Conservation (phyloP, 371 early-diverging fungal genomes). For the Coemansia sp. region DNA sequence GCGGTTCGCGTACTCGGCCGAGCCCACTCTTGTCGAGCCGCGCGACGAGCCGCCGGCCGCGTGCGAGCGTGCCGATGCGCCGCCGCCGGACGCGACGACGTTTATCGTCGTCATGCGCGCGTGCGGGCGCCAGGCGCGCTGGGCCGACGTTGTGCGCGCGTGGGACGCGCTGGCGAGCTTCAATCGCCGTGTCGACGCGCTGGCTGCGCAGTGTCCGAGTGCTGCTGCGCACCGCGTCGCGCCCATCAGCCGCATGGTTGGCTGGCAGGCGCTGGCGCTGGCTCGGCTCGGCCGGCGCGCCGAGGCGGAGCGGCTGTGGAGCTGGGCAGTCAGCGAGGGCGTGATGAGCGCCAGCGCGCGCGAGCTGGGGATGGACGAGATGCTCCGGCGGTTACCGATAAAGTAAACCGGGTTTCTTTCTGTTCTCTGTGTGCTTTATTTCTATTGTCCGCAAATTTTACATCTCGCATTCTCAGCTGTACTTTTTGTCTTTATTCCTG, state of each 20-base stretch:
- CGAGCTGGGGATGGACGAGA: conserved; percentile 9
- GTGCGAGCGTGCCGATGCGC: conserved; percentile 1
- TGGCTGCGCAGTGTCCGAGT: conserved; percentile 1
- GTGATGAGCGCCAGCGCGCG: conserved; percentile 6
- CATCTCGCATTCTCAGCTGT: neutral
- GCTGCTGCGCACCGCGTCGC: conserved; percentile 3
- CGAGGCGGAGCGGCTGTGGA: conserved; percentile 28
- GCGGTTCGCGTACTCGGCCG: conserved; percentile 24
- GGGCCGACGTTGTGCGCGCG: conserved; percentile 16
- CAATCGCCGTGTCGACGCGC: conserved; percentile 11
- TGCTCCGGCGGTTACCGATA: neutral
- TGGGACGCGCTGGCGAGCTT: conserved; percentile 23
- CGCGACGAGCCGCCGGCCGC: neutral
- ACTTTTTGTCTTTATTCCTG: neutral
- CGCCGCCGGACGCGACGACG: conserved; percentile 32
- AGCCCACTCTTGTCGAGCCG: conserved; percentile 13
- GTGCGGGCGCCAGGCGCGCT: conserved; percentile 13
- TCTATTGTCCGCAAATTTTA: neutral
- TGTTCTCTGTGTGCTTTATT: neutral
- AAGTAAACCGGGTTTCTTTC: neutral
- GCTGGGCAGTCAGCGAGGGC: conserved; percentile 4
- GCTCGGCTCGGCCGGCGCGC: neutral
- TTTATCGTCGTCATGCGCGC: conserved; percentile 31
- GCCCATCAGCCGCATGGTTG: conserved; percentile 32
- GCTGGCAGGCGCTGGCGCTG: conserved; percentile 25